These are phyloP conservation scores for Glarea lozoyensis DNA, from an alignment of 495 filamentous ascomycete species.

Conservation along the genomic window DNA sequence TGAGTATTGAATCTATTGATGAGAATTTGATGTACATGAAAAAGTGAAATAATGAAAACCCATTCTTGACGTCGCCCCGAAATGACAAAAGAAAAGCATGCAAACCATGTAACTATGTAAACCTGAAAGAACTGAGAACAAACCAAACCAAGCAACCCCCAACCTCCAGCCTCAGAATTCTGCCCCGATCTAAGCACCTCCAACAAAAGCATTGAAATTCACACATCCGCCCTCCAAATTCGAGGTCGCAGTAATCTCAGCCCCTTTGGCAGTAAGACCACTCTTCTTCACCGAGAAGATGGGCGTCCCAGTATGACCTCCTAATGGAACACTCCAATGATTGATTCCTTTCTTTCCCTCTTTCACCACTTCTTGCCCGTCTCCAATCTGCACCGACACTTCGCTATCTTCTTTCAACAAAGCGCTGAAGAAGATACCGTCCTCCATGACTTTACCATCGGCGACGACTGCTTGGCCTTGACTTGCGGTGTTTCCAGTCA, in stretches of 20 bases:
- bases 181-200: constrained; percentile 16
- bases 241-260: constrained; percentile 9
- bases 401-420: constrained; percentile 9
- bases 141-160: too few relatives aligned
- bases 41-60: too few relatives aligned
- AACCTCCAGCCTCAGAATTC: too few relatives aligned
- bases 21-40: too few relatives aligned
- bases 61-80: too few relatives aligned
- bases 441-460: constrained; percentile 9
- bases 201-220: constrained; percentile 22
- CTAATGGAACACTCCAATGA: constrained; percentile 18
- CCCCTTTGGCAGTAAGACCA: constrained; percentile 1
- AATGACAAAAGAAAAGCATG: too few relatives aligned
- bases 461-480: constrained; percentile 9
- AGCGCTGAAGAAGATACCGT: constrained; percentile 17
- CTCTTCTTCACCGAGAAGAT: constrained; percentile 9
- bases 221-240: constrained; percentile 12
- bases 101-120: too few relatives aligned
- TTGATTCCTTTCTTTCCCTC: constrained; percentile 13
- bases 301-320: constrained; percentile 8
- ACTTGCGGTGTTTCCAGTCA: constrained; percentile 10
- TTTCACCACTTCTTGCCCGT: not conserved
- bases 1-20: too few relatives aligned
- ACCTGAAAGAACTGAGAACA: too few relatives aligned
- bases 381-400: constrained; percentile 14